Percentiles rank a stretch among this genome's conserved stretches.
phyloP scores from a whole-genome alignment of 2,329 filamentous ascomycete species.

The Pseudocercospora vitis region DNA sequence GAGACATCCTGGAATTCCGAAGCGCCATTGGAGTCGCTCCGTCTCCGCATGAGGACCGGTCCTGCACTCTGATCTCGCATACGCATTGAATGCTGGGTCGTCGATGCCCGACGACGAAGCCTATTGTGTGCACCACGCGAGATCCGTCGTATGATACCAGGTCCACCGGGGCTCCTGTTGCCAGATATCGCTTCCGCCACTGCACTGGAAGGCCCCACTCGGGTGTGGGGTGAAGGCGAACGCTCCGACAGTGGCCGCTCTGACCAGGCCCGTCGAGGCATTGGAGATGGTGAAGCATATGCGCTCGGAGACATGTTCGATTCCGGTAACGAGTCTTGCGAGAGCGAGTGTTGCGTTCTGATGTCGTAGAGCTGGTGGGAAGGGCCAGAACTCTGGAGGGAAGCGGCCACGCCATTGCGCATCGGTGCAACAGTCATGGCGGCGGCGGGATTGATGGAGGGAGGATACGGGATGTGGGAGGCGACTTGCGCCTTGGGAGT shows the following conservation, averaged over 20 bases:
- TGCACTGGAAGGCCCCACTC: slow-evolving; percentile 52
- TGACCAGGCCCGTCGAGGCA: slow-evolving; percentile 28
- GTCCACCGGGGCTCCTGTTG: slow-evolving; percentile 53
- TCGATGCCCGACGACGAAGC: slow-evolving; percentile 73
- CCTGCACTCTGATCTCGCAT: slow-evolving; percentile 86
- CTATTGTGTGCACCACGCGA: slow-evolving; percentile 76
- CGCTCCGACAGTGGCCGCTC: slow-evolving; percentile 44
- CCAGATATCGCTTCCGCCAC: slow-evolving; percentile 61
- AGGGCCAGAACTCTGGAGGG: slow-evolving; percentile 38
- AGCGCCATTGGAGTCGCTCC: slow-evolving; percentile 85
- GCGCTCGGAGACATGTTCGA: slow-evolving; percentile 28
- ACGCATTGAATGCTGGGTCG: slow-evolving; percentile 65
- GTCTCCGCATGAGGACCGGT: slow-evolving; percentile 79
- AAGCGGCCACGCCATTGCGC: slow-evolving; percentile 16
- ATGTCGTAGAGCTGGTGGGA: slow-evolving; percentile 36
- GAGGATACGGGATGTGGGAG: slow-evolving; percentile 16
- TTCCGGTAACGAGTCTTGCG: slow-evolving; percentile 29
- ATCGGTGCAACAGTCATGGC: slow-evolving; percentile 22
- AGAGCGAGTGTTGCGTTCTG: slow-evolving; percentile 23
- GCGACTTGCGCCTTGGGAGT: slow-evolving; percentile 21
- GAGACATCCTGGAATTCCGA: slow-evolving; percentile 50
- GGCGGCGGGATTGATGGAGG: slow-evolving; percentile 19
- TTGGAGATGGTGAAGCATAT: slow-evolving; percentile 28
- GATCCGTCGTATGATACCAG: slow-evolving; percentile 72
- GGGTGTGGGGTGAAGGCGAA: slow-evolving; percentile 54